A percentile compares a stretch with the other conserved stretches of the same genome.
phyloP scores from a whole-genome alignment of 257 asterid species.

The Scutellaria minor region DNA sequence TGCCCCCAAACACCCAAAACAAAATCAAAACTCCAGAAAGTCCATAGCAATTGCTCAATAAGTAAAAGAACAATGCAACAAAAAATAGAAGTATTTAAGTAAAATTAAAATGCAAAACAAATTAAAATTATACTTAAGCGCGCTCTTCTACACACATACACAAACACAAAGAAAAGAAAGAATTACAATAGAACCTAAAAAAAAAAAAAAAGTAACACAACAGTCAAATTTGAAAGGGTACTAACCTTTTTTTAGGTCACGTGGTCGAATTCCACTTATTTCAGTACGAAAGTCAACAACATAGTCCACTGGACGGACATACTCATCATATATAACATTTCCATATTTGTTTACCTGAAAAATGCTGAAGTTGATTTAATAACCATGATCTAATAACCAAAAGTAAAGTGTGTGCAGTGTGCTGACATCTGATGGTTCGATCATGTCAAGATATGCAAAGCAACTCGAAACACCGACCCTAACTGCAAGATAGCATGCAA shows the following conservation, averaged over 20 bases:
- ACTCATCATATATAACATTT: slow-evolving; percentile 83
- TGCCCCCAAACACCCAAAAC: neutral
- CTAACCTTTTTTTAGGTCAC: slow-evolving; percentile 83
- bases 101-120: neutral
- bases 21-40: neutral
- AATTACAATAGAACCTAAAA: neutral
- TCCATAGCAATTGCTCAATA: slow-evolving; percentile 2
- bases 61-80: neutral
- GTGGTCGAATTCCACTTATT: slow-evolving; percentile 94
- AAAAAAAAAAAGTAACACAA: neutral
- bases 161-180: neutral
- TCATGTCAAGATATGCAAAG: slow-evolving; percentile 12
- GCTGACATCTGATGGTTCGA: slow-evolving; percentile 16
- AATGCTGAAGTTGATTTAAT: slow-evolving; percentile 25
- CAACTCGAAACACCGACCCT: neutral
- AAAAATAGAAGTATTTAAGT: neutral
- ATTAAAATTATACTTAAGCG: too few species aligned
- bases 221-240: neutral
- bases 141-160: neutral
- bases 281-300: slow-evolving; percentile 92
- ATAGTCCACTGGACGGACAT: slow-evolving; percentile 82
- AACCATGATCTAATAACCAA: slow-evolving; percentile 22
- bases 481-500: slow-evolving; percentile 26
- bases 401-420: slow-evolving; percentile 15
- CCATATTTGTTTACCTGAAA: slow-evolving; percentile 93